Conservation (phyloP, 495 filamentous ascomycete genomes). For the Hypomontagnella submonticulosa region DNA sequence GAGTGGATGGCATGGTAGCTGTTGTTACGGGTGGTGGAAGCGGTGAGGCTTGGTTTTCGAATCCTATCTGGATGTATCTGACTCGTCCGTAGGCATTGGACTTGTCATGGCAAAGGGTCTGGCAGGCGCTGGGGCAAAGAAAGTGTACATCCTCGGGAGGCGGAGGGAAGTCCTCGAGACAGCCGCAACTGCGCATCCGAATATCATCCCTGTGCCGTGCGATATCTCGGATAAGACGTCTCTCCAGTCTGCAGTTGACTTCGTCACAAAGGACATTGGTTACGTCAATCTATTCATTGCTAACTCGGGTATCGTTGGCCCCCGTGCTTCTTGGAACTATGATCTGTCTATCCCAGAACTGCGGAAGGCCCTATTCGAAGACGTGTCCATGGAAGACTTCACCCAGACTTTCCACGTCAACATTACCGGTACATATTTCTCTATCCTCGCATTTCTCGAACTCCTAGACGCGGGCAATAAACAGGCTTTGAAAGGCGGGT, state of each 20-base stretch:
- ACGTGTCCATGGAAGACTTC: constrained; percentile 62
- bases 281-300: constrained; percentile 68
- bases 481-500: constrained; percentile 51
- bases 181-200: constrained; percentile 48
- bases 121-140: constrained; percentile 66
- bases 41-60: constrained; percentile 48
- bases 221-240: constrained; percentile 68
- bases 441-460: constrained; percentile 65
- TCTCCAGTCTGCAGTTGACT: constrained; percentile 60
- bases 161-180: constrained; percentile 61
- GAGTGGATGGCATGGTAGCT: constrained; percentile 68
- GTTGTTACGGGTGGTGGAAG: constrained; percentile 71
- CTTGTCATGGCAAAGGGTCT: constrained; percentile 68
- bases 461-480: constrained; percentile 68
- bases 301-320: constrained; percentile 66
- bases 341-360: constrained; percentile 54
- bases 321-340: constrained; percentile 49
- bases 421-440: constrained; percentile 64
- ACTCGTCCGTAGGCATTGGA: constrained; percentile 62
- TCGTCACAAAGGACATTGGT: constrained; percentile 59
- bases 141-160: constrained; percentile 72
- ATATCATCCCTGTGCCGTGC: constrained; percentile 63
- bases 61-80: neutral
- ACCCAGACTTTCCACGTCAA: constrained; percentile 62
- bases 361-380: constrained; percentile 57